Evolutionary conservation across 1,139 yeast species (phyloP).

Genomic region (Yamadazyma diddensiae): DNA sequence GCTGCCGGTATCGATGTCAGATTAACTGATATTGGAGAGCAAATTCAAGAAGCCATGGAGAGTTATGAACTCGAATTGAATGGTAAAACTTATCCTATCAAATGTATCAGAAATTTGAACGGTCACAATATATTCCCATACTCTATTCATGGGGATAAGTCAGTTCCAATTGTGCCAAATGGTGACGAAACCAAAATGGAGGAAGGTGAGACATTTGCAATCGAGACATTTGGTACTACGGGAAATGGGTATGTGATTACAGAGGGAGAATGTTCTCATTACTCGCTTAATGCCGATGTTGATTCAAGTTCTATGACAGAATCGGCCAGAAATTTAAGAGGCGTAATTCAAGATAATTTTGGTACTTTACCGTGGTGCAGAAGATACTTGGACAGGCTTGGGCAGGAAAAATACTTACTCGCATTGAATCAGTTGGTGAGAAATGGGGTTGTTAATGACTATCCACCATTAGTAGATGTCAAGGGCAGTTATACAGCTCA

Average conservation of each 20-base stretch:
- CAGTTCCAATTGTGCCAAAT: slow-evolving; percentile 92
- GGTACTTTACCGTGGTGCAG: slow-evolving; percentile 98
- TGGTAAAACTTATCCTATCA: slow-evolving; percentile 82
- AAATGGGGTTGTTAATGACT: slow-evolving; percentile 84
- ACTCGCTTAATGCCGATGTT: slow-evolving; percentile 60
- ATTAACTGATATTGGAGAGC: slow-evolving; percentile 92
- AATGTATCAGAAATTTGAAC: slow-evolving; percentile 85
- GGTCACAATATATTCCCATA: slow-evolving; percentile 90
- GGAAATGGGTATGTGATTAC: slow-evolving; percentile 87
- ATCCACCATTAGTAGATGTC: slow-evolving; percentile 91
- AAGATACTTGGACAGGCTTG: slow-evolving; percentile 85
- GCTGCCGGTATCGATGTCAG: slow-evolving; percentile 97
- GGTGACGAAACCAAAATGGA: slow-evolving; percentile 97
- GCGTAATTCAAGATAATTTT: slow-evolving; percentile 71
- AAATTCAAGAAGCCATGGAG: slow-evolving; percentile 96
- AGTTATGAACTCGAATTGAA: slow-evolving; percentile 87
- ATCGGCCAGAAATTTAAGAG: slow-evolving; percentile 64
- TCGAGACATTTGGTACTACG: slow-evolving; percentile 96
- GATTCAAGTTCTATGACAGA: slow-evolving; percentile 47
- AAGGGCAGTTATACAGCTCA: slow-evolving; percentile 94
- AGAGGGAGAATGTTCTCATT: slow-evolving; percentile 94
- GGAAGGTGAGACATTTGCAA: slow-evolving; percentile 97
- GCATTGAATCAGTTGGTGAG: slow-evolving; percentile 87
- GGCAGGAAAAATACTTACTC: slow-evolving; percentile 85
- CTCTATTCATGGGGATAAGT: slow-evolving; percentile 89